Conservation (phyloP, 1,284 basidiomycete genomes). For the Trametes sp. region DNA sequence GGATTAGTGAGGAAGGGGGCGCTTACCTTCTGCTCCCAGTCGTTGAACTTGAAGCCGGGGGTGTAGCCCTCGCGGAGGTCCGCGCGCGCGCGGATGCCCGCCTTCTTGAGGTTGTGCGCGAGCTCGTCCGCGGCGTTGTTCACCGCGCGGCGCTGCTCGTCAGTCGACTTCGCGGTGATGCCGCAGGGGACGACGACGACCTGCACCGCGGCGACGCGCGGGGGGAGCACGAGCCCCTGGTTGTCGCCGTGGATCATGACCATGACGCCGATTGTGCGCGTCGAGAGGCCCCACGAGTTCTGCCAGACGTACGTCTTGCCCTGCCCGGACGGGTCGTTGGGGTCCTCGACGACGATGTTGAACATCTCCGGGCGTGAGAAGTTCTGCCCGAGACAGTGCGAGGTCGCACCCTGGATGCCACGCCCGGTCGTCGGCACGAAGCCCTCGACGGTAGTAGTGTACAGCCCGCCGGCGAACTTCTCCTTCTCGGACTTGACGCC, state of each 20-base stretch:
- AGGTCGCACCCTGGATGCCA: constrained; percentile 98
- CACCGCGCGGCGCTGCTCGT: constrained; percentile 75
- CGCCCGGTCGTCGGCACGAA: constrained; percentile 98
- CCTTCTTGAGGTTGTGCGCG: constrained; percentile 73
- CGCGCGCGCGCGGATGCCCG: constrained; percentile 86
- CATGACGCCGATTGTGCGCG: constrained; percentile 98
- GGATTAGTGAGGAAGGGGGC: constrained; percentile 8
- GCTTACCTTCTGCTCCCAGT: constrained; percentile 95
- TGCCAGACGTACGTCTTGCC: constrained; percentile 92
- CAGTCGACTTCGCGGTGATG: constrained; percentile 83
- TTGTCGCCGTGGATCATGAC: constrained; percentile 99
- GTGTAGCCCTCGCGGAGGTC: constrained; percentile 97
- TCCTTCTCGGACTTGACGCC: constrained; percentile 99
- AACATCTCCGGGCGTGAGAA: constrained; percentile 98
- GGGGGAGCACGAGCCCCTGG: constrained; percentile 95
- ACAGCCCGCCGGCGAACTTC: constrained; percentile 98
- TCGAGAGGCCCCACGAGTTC: constrained; percentile 98
- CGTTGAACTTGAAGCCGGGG: constrained; percentile 99
- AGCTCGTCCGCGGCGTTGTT: constrained; percentile 83
- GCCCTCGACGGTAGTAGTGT: constrained; percentile 98
- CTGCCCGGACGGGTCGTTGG: constrained; percentile 73
- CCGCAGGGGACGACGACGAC: constrained; percentile 95
- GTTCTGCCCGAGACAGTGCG: constrained; percentile 98
- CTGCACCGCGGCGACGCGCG: constrained; percentile 93
- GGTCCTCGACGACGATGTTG: constrained; percentile 97